Evolutionary conservation across 2,329 filamentous ascomycete genomes (phyloP), one percentile per base, ranked within the genome.

Genomic region (Fusarium pilosicola): DNA sequence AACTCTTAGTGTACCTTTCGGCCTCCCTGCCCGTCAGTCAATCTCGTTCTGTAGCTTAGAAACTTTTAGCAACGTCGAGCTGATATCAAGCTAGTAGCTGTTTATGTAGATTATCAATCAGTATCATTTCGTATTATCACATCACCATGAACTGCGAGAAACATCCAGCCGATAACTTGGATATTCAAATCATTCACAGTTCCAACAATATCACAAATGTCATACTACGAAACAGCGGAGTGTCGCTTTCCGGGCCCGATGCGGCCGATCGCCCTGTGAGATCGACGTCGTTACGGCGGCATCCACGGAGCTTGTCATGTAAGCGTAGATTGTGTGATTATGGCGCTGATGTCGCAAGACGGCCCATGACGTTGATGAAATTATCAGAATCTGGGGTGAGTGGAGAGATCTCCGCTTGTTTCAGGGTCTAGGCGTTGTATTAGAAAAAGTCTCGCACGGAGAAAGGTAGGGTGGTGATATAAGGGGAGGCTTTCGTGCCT

Each of bases 271-370:
- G 65, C 72, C 65, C 74, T 58, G 54, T 44, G n/a, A 22, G 62
- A 36, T 57, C 55, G 44, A 59, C 42, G 20, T 52, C 39, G 28
- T 36, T 57, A 13, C 32, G 32, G 20, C 26, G 38, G 54, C 60
- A 45, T 46, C 51, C 49, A 66, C 57, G 61, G 42, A 54, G 48
- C 52, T 54, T 45, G 54, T 65, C 51, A 38, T 51, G 49, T 54
- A 62, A 57, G 56, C 41, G 32, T 28, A 55, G 49, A 77, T 78
- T 77, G 76, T 78, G 76, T 77, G 73, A 78, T 78, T 78, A 78
- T 78, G 73, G 76, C 67, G 71, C 69, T 61, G 48, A 77, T 78
- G 76, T 78, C 67, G 76, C 55, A 41, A 44, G 63, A 32, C 32
- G 26, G 34, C n/a, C 49, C 61, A 74, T 77, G 76, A 77, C 70